phyloP scores from a whole-genome alignment of 192 early-diverging fungal genomes.

The Obelidium mucronatum region DNA sequence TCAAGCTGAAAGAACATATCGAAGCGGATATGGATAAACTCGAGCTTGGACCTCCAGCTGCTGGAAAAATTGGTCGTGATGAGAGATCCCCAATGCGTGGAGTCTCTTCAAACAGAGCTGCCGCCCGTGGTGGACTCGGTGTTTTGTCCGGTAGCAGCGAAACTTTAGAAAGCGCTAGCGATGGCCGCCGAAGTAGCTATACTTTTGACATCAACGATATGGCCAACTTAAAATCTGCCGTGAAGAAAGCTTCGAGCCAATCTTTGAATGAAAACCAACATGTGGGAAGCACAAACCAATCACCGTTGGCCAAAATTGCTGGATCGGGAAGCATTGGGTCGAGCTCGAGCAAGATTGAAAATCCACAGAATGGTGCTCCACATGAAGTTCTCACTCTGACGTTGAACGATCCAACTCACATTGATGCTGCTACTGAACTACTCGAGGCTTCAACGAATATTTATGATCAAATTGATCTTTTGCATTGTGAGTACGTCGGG shows the following conservation, averaged over 20 bases:
- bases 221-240: background rate
- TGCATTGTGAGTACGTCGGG: constrained; percentile 61
- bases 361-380: background rate
- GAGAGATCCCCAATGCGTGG: constrained; percentile 18
- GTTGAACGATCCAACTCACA: constrained; percentile 68
- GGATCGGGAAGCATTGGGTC: background rate
- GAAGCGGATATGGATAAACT: constrained; percentile 35
- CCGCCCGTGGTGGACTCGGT: constrained; percentile 8
- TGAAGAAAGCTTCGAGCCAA: background rate
- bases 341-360: background rate
- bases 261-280: background rate
- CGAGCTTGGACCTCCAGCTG: constrained; percentile 32
- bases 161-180: background rate
- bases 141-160: constrained; percentile 7
- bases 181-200: constrained; percentile 19
- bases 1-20: constrained; percentile 34
- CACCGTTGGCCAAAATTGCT: background rate
- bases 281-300: background rate
- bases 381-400: constrained; percentile 62
- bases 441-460: constrained; percentile 72
- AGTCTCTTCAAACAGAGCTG: constrained; percentile 18
- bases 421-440: constrained; percentile 64
- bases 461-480: constrained; percentile 82
- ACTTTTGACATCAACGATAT: constrained; percentile 34
- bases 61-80: background rate